A percentile compares a stretch with the other conserved stretches of the same genome.
Conservation (phyloP, 2,329 filamentous ascomycete species). For the Periglandula ipomoeae region DNA sequence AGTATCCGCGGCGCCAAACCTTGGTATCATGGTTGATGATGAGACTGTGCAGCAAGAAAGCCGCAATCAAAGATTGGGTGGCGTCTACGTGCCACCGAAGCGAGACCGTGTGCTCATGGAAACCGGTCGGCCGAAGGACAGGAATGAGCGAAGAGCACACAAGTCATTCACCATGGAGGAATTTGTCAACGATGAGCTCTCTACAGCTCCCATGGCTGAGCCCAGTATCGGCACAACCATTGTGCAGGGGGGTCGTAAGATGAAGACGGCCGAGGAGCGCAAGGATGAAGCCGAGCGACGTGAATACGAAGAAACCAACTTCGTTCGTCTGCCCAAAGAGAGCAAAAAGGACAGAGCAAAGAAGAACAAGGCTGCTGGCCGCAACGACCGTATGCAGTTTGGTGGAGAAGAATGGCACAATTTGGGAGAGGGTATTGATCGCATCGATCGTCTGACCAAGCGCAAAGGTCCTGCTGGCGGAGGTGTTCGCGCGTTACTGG, state of each 20-base stretch:
- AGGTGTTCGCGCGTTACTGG: slow-evolving; percentile 54
- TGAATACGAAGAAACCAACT: slow-evolving; percentile 88
- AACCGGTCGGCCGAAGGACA: slow-evolving; percentile 51
- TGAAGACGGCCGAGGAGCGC: slow-evolving; percentile 68
- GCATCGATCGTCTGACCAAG: slow-evolving; percentile 75
- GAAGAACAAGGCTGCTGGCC: slow-evolving; percentile 43
- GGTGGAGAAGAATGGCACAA: slow-evolving; percentile 92
- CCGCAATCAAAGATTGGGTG: slow-evolving; percentile 38
- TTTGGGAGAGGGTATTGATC: slow-evolving; percentile 74
- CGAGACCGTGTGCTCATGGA: slow-evolving; percentile 84
- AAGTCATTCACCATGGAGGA: slow-evolving; percentile 86
- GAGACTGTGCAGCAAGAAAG: slow-evolving; percentile 18
- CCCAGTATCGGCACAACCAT: slow-evolving; percentile 92
- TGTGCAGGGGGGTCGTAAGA: slow-evolving; percentile 64
- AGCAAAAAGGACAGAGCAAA: slow-evolving; percentile 79
- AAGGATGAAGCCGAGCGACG: slow-evolving; percentile 68
- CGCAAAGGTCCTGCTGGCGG: slow-evolving; percentile 49
- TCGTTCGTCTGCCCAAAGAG: slow-evolving; percentile 74
- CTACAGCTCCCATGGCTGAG: slow-evolving; percentile 68
- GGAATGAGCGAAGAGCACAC: slow-evolving; percentile 49
- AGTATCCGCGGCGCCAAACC: slow-evolving; percentile 22
- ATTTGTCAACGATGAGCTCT: slow-evolving; percentile 79
- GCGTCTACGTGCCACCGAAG: slow-evolving; percentile 80
- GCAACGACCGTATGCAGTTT: slow-evolving; percentile 53
- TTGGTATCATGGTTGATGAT: slow-evolving; percentile 24